Percentiles rank a stretch among this genome's conserved stretches.
Conservation (phyloP, 495 filamentous ascomycete genomes). For the Massariosphaeria phaeospora region DNA sequence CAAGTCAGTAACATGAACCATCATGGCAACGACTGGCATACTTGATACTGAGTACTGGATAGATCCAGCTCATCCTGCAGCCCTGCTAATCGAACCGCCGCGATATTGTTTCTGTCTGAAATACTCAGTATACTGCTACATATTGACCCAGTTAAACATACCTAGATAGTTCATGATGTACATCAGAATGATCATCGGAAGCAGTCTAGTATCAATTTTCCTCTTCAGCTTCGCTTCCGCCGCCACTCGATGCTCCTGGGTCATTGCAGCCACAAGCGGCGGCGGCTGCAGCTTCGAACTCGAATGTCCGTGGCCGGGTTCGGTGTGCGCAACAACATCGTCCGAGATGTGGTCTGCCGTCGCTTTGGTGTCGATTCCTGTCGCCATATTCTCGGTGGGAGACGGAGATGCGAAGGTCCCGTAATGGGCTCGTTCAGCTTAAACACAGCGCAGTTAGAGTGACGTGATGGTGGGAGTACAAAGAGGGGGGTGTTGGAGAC, state of each 20-base stretch:
- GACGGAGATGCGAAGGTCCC: conserved; percentile 13
- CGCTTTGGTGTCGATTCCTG: conserved; percentile 5
- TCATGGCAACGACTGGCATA: conserved; percentile 8
- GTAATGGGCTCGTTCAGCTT: conserved; percentile 10
- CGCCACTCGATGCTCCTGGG: conserved; percentile 4
- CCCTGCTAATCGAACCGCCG: conserved; percentile 50
- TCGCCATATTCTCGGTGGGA: neutral
- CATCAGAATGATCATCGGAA: conserved; percentile 64
- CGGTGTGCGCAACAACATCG: conserved; percentile 6
- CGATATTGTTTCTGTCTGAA: conserved; percentile 62
- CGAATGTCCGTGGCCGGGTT: conserved; percentile 12
- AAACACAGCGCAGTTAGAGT: neutral
- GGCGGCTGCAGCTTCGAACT: conserved; percentile 17
- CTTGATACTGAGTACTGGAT: conserved; percentile 47
- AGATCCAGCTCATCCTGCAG: conserved; percentile 50
- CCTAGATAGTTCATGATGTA: conserved; percentile 81
- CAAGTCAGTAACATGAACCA: neutral
- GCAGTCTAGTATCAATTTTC: conserved; percentile 59
- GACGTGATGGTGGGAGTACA: neutral
- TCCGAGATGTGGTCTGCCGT: conserved; percentile 23
- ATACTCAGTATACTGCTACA: no score
- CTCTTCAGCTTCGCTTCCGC: conserved; percentile 46
- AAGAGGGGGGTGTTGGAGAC: neutral
- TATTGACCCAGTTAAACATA: no score
- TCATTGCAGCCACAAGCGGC: conserved; percentile 24